Evolutionary conservation across 2,329 filamentous ascomycete genomes (phyloP), one percentile per base, ranked within the genome.

Genomic region (Cylindrodendrum hubeiense): DNA sequence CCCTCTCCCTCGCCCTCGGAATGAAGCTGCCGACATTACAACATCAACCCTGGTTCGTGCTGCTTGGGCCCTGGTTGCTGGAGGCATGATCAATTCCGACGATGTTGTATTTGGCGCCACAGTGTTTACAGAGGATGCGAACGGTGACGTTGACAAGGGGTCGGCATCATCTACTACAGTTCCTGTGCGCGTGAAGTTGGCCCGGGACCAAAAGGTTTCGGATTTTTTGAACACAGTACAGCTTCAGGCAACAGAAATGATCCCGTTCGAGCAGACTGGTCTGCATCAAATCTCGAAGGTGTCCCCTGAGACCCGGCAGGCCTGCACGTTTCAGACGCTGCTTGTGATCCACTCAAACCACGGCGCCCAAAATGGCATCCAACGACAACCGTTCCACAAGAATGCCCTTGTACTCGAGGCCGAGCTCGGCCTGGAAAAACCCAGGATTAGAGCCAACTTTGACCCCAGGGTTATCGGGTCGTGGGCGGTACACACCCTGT

Each of bases 141-240:
- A 76, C 2, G 67, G 74, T 9, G 47, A 30, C 2, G 71, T 75
- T 6, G 22, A 65, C 2, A 75, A n/a, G n/a, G n/a, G n/a, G n/a
- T n/a, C 70, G 1, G 70, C 65, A 5, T 8, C 55, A 3, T 37
- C 49, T n/a, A 30, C 55, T 9, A 60, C 37, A 13, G 37, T 76
- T 0, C 75, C 74, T 2, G 26, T 75, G 3, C 64, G 71, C 0
- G 41, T 75, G 7, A 37, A 39, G 1, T 6, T 71, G 19, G 71
- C 76, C 84, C 49, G 19, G 2, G 15, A 60, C 3, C 34, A 55
- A 12, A 71, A 73, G 0, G 73, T 83, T 10, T 65, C 68, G 0
- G 75, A 83, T 21, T 85, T 82, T 60, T 73, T 89, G 15, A 72
- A 82, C 21, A 69, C 72, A 0, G 30, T 72, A 0, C 69, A 74